A percentile compares a stretch with the other conserved stretches of the same genome.
phyloP scores from a whole-genome alignment of 2,329 filamentous ascomycete species.

The Madurella fahalii region DNA sequence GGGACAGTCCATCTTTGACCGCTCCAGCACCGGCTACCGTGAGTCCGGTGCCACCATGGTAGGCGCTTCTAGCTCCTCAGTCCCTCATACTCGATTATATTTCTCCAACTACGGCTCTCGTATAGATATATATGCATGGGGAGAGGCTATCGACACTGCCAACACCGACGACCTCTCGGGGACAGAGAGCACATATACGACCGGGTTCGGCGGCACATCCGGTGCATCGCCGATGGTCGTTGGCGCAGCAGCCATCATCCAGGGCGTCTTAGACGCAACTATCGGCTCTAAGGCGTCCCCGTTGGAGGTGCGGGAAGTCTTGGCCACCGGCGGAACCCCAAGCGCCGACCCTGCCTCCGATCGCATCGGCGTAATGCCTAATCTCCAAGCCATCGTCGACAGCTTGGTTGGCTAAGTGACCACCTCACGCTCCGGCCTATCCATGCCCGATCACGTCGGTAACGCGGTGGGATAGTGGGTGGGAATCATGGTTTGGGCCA shows the following conservation, averaged over 20 bases:
- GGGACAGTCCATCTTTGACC: slow-evolving; percentile 14
- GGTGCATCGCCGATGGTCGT: slow-evolving; percentile 16
- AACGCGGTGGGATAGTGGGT: no score
- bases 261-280: slow-evolving; percentile 11
- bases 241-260: slow-evolving; percentile 13
- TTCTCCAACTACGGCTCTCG: slow-evolving; percentile 17
- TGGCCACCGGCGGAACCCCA: slow-evolving; percentile 13
- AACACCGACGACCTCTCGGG: slow-evolving; percentile 2
- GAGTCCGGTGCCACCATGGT: slow-evolving; percentile 21
- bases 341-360: slow-evolving; percentile 6
- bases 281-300: slow-evolving; percentile 9
- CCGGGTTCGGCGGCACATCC: slow-evolving; percentile 16
- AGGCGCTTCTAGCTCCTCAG: slow-evolving; percentile 1
- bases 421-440: slow-evolving; percentile 5
- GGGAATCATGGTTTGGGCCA: no score
- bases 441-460: slow-evolving; percentile 9
- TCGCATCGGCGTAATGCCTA: slow-evolving; percentile 18
- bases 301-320: slow-evolving; percentile 3
- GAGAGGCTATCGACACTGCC: slow-evolving; percentile 12
- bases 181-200: slow-evolving; percentile 4
- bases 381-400: slow-evolving; percentile 17
- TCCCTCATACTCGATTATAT: slow-evolving; percentile 9
- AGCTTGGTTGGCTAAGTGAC: neutral
- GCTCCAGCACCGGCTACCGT: slow-evolving; percentile 12
- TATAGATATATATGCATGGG: slow-evolving; percentile 18